Percentiles rank a stretch among this genome's conserved stretches.
These are phyloP conservation scores for Davidsoniella australis DNA, from an alignment of 2,329 filamentous ascomycete genomes.

Conservation along the genomic window DNA sequence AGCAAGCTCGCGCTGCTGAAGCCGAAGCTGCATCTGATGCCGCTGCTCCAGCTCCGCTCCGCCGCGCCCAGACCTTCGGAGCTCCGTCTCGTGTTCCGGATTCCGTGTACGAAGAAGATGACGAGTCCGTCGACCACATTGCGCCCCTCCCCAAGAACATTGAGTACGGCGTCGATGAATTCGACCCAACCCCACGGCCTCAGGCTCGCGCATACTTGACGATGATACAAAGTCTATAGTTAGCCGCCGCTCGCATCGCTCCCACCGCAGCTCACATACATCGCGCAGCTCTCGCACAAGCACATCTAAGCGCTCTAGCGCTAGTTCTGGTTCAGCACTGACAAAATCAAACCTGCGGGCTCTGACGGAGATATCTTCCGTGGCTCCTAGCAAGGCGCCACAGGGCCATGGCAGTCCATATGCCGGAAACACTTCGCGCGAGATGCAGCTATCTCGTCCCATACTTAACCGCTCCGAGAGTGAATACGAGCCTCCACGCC, in stretches of 20 bases:
- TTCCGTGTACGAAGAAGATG: slow-evolving; percentile 12
- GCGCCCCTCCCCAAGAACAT: slow-evolving; percentile 13
- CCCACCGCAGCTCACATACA: slow-evolving; percentile 13
- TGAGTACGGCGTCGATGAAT: slow-evolving; percentile 19
- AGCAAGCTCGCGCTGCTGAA: slow-evolving; percentile 42
- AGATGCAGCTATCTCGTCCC: slow-evolving; percentile 16
- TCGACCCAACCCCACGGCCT: slow-evolving; percentile 12
- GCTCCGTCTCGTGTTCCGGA: slow-evolving; percentile 10
- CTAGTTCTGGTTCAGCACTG: slow-evolving; percentile 22
- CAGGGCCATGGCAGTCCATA: slow-evolving; percentile 23
- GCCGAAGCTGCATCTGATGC: slow-evolving; percentile 37
- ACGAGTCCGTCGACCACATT: slow-evolving; percentile 13
- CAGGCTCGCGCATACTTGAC: slow-evolving; percentile 16
- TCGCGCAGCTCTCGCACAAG: slow-evolving; percentile 21
- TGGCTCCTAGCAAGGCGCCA: slow-evolving; percentile 23
- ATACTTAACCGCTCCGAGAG: slow-evolving; percentile 16
- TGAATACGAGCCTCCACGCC: too few species aligned
- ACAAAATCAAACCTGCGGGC: slow-evolving; percentile 36
- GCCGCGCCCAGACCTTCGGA: slow-evolving; percentile 16
- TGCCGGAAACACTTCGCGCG: slow-evolving; percentile 24
- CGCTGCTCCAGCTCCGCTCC: slow-evolving; percentile 16
- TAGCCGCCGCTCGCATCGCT: slow-evolving; percentile 20
- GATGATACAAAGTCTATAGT: slow-evolving; percentile 22
- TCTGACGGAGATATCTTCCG: slow-evolving; percentile 34
- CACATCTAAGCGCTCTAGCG: slow-evolving; percentile 15